Conservation (phyloP, 768 basidiomycete species). For the Boletellus ananas region DNA sequence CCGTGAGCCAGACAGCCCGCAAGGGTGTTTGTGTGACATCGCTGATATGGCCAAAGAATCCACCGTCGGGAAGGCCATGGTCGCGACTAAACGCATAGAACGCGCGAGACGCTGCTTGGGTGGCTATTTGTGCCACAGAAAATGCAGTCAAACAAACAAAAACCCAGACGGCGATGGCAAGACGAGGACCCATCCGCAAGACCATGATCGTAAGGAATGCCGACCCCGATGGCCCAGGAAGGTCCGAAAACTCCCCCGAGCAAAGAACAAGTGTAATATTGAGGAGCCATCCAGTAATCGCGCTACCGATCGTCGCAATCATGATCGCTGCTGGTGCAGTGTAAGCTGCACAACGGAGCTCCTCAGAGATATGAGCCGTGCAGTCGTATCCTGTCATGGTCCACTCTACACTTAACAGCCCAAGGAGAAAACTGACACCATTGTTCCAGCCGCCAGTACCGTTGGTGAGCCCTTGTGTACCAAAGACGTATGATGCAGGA, state of each 20-base stretch:
- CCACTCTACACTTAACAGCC: slow-evolving; percentile 46
- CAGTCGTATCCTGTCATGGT: slow-evolving; percentile 38
- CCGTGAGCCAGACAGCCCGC: slow-evolving; percentile 51
- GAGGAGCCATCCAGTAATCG: slow-evolving; percentile 54
- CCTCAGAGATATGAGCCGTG: slow-evolving; percentile 35
- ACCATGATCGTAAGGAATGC: slow-evolving; percentile 59
- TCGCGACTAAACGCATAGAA: slow-evolving; percentile 59
- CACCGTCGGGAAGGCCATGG: slow-evolving; percentile 51
- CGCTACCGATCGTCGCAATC: slow-evolving; percentile 44
- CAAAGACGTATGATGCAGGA: slow-evolving; percentile 52
- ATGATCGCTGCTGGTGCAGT: slow-evolving; percentile 44
- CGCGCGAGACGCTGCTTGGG: slow-evolving; percentile 55
- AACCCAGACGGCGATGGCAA: slow-evolving; percentile 53
- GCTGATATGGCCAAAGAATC: slow-evolving; percentile 50
- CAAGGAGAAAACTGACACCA: slow-evolving; percentile 44
- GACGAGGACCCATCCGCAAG: slow-evolving; percentile 47
- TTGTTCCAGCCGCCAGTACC: slow-evolving; percentile 40
- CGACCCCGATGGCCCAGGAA: slow-evolving; percentile 51
- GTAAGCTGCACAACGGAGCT: slow-evolving; percentile 51
- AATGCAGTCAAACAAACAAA: slow-evolving; percentile 63
- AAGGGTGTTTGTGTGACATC: slow-evolving; percentile 49
- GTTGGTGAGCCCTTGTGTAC: slow-evolving; percentile 38
- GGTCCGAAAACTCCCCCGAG: slow-evolving; percentile 44
- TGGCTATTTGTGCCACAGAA: slow-evolving; percentile 46
- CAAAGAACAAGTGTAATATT: slow-evolving; percentile 62